Base-by-base conservation (phyloP, 2,329 filamentous ascomycete species). In the Berkeleyomyces basicola region DNA sequence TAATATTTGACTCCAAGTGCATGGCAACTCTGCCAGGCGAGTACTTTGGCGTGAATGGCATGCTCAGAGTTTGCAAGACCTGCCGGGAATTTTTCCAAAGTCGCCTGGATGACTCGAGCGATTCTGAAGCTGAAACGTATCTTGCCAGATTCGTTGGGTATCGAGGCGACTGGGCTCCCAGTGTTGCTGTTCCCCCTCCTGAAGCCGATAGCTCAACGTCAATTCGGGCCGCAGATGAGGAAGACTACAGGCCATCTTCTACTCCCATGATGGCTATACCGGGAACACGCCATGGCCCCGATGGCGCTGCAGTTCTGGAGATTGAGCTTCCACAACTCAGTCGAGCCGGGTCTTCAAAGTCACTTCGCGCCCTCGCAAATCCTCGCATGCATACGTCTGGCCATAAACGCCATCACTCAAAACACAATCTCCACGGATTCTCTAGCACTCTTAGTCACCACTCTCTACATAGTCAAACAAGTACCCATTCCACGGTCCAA, bases 1-100 rank as follows among this genome's bases (percentile, higher is more conserved):
- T 95, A 70, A 99, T 99, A 53, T 99, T 99, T 70, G 93, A 97
- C 72, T 88, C 89, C 3, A 95, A 95, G 72, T 99, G 93, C 74
- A 99, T 92, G 0, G 87, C 87, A 4, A 84, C 92, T n/a, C 89
- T 97, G 33, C 82, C 90, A 4, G 93, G 92, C 4, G 82, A 87
- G 66, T 84, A 86, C 59, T 97, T 99, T 71, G 91, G 90, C 14
- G 90, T 96, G 59, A 82, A 85, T 58, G 88, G 90, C 5, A 88
- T 84, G 11, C 78, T 99, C 49, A 82, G 92, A 64, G 89, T 99
- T 10, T 99, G 93, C 75, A 96, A 91, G 68, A 89, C 88, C 31
- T 99, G 93, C 69, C 84, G 97, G 67, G 83, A 84, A 61, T 90
- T 97, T 70, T 95, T 99, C 67, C 59, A 61, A 39, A 90, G 91